These are phyloP conservation scores for Phytophthora megakarya DNA, from an alignment of 352 stramenopile species.

Conservation along the genomic window DNA sequence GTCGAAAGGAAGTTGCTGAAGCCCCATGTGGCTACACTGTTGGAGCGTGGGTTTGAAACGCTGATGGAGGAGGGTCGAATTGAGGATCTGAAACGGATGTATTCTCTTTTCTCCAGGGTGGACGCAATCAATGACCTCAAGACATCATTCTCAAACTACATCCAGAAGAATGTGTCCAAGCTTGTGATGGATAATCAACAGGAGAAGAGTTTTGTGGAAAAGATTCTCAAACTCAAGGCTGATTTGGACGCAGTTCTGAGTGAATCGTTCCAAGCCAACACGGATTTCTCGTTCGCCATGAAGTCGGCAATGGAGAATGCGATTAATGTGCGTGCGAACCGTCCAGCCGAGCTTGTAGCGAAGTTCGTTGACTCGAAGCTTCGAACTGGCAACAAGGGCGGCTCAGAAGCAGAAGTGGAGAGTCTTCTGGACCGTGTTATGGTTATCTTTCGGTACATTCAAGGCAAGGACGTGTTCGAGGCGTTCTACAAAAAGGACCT, in stretches of 20 bases:
- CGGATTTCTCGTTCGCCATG: conserved; percentile 80
- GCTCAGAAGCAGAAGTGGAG: conserved; percentile 89
- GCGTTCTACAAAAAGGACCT: conserved; percentile 99
- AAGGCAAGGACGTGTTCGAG: conserved; percentile 99
- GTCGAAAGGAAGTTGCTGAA: conserved; percentile 87
- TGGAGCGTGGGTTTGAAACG: conserved; percentile 87
- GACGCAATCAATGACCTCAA: conserved; percentile 75
- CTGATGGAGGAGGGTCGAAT: conserved; percentile 85
- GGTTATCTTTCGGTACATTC: conserved; percentile 95
- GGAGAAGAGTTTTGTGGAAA: conserved; percentile 91
- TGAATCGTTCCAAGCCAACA: conserved; percentile 73
- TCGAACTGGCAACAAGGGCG: conserved; percentile 84
- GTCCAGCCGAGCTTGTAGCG: conserved; percentile 89
- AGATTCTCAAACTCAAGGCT: conserved; percentile 85
- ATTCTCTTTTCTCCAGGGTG: conserved; percentile 75
- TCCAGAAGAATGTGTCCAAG: conserved; percentile 74
- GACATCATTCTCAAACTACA: conserved; percentile 69
- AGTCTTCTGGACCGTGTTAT: conserved; percentile 91
- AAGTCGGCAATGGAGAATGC: conserved; percentile 91
- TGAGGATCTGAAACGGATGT: conserved; percentile 90
- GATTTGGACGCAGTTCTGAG: conserved; percentile 82
- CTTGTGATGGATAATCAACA: conserved; percentile 81
- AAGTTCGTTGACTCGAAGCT: conserved; percentile 93
- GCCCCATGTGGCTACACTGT: conserved; percentile 76
- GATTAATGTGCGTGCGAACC: conserved; percentile 86